Evolutionary conservation across 768 basidiomycete species (phyloP), one percentile per base, ranked within the genome.

Genomic region (Lactarius evosmus): DNA sequence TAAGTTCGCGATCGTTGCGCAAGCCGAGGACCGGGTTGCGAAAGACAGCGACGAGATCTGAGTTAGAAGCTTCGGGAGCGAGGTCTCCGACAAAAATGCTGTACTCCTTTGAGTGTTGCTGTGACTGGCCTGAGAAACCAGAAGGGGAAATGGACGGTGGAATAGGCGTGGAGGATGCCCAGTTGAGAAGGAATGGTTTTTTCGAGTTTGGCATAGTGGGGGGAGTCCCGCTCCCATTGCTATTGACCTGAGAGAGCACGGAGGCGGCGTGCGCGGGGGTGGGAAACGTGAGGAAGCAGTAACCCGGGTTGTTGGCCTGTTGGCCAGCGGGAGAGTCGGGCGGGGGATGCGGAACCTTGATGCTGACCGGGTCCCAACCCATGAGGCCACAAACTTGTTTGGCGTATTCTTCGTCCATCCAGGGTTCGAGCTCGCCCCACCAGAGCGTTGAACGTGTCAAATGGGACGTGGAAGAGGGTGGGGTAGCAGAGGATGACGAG

Each of bases 361-460:
- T 84, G 73, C 74, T 81, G 72, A 85, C 79, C 17, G 86, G 83
- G 63, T 92, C 89, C 93, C 94, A 95, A 62, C 88, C 85, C 89
- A 94, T 91, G 72, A 93, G 78, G 51, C 75, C 77, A 75, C 92
- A 92, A 71, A 94, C 91, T 73, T 93, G 89, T 75, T 89, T 88
- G 50, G 87, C 90, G 79, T 95, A 96, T 74, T 91, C 89, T 83
- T 94, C 92, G 77, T 95, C 93, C 95, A 96, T 95, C 94, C 94
- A 96, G 69, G 88, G 86, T 75, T 96, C 94, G 60, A 96, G 83
- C 71, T 92, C 89, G 68, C 87, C 85, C 85, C 95, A 91, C 82
- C 85, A 91, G 69, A 93, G 83, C 46, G 91, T 89, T 64, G 82
- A 82, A 72, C 83, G 82, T 54, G 80, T 74, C 51, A 56, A 62